These are phyloP conservation scores for Starmerella vaccinii DNA, from an alignment of 805 yeast species.

Conservation along the genomic window DNA sequence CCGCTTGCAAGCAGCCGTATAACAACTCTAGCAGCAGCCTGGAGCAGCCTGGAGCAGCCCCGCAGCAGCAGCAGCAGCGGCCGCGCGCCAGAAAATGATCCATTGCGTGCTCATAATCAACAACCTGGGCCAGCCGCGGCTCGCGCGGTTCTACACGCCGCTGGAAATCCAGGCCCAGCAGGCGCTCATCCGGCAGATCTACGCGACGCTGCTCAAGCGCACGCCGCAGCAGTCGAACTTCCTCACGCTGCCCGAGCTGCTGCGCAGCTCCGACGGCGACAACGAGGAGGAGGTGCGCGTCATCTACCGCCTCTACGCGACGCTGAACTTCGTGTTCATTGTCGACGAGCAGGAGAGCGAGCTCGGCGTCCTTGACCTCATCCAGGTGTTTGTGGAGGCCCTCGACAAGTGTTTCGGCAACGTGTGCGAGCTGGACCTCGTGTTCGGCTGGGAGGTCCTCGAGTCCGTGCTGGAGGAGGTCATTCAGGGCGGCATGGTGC, in stretches of 20 bases:
- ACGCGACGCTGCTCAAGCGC: constrained; percentile 61
- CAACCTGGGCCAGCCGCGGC: constrained; percentile 79
- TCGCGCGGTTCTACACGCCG: constrained; percentile 85
- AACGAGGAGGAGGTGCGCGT: constrained; percentile 58
- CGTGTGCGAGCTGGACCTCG: constrained; percentile 90
- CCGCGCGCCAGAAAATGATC: constrained; percentile 54
- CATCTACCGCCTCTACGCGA: constrained; percentile 88
- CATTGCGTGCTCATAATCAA: constrained; percentile 82
- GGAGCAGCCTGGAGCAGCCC: neutral
- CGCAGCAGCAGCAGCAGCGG: neutral
- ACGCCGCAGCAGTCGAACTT: constrained; percentile 75
- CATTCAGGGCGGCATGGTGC: constrained; percentile 96
- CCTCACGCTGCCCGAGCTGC: constrained; percentile 74
- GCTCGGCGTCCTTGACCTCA: constrained; percentile 82
- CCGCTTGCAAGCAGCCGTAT: no score
- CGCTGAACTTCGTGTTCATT: constrained; percentile 87
- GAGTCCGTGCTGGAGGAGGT: constrained; percentile 79
- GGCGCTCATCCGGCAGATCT: constrained; percentile 68
- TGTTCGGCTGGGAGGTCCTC: constrained; percentile 97
- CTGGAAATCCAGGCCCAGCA: constrained; percentile 78
- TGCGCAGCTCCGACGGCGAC: constrained; percentile 45
- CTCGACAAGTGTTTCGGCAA: constrained; percentile 85
- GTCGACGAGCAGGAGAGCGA: constrained; percentile 96
- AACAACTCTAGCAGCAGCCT: no score
- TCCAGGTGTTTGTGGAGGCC: constrained; percentile 94